Evolutionary conservation across 495 filamentous ascomycete species (phyloP).

Genomic region (Peziza echinospora): DNA sequence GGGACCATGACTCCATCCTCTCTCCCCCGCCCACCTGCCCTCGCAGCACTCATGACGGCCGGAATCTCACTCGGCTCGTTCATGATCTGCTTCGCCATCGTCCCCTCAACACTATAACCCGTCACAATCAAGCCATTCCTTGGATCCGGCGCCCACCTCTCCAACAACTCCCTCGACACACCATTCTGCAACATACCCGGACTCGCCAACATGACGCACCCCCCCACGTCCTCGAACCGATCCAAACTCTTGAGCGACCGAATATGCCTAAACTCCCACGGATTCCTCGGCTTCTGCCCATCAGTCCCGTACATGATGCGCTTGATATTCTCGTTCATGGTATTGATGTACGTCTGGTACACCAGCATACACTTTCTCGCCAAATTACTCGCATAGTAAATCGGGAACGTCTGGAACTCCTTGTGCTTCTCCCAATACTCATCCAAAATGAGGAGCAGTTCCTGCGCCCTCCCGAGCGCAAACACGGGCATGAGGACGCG

Average conservation of each 20-base stretch:
- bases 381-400: slow-evolving; percentile 89
- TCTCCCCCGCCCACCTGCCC: slow-evolving; percentile 29
- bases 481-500: slow-evolving; percentile 90
- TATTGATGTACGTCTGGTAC: slow-evolving; percentile 89
- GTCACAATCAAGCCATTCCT: slow-evolving; percentile 95
- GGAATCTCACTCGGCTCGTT: slow-evolving; percentile 84
- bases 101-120: slow-evolving; percentile 93
- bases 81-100: slow-evolving; percentile 88
- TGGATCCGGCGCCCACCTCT: slow-evolving; percentile 85
- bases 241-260: slow-evolving; percentile 78
- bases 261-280: slow-evolving; percentile 90
- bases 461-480: slow-evolving; percentile 79
- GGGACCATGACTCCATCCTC: slow-evolving; percentile 62
- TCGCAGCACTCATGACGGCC: slow-evolving; percentile 57
- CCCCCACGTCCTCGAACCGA: slow-evolving; percentile 83
- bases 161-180: slow-evolving; percentile 73
- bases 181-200: slow-evolving; percentile 88
- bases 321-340: slow-evolving; percentile 99
- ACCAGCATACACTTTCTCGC: slow-evolving; percentile 95
- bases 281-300: slow-evolving; percentile 47
- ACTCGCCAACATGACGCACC: slow-evolving; percentile 90
- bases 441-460: slow-evolving; percentile 80
- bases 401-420: slow-evolving; percentile 71
- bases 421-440: slow-evolving; percentile 84
- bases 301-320: slow-evolving; percentile 61